A percentile compares a stretch with the other conserved stretches of the same genome.
Conservation (phyloP, 768 basidiomycete species). For the Leccinum arenicola region DNA sequence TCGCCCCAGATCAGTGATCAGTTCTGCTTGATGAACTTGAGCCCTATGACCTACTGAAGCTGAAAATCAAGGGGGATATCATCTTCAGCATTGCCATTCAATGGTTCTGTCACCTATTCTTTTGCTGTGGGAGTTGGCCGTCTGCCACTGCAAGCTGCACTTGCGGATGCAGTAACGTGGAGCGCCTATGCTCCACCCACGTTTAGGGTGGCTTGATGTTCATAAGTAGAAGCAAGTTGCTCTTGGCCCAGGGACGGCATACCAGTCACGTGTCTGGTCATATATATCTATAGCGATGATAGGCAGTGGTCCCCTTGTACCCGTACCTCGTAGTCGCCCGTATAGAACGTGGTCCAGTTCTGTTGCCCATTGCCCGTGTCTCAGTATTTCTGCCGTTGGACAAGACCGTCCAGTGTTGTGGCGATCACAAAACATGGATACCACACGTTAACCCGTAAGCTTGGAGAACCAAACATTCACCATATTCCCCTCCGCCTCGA, state of each 20-base stretch:
- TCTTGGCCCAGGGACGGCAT: not conserved
- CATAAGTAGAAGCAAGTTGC: too few relatives aligned
- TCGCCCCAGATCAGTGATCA: not conserved
- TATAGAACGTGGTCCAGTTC: not conserved
- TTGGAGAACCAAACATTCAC: not conserved
- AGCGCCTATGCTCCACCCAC: not conserved
- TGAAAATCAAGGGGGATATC: not conserved
- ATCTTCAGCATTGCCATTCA: not conserved
- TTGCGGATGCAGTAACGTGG: not conserved
- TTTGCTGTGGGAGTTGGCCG: not conserved
- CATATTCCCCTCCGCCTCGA: not conserved
- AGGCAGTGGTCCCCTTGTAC: not conserved
- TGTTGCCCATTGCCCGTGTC: not conserved
- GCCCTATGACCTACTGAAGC: not conserved
- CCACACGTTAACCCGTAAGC: not conserved
- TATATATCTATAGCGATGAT: not conserved
- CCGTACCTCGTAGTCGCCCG: not conserved
- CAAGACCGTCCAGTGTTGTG: not conserved
- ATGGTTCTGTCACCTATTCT: not conserved
- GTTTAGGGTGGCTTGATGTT: not conserved
- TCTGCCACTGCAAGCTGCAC: not conserved
- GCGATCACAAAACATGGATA: not conserved
- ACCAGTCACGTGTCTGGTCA: not conserved
- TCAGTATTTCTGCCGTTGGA: not conserved
- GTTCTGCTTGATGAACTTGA: not conserved